These are phyloP conservation scores for Podaxis sp. DNA, from an alignment of 768 basidiomycete species.

Conservation along the genomic window DNA sequence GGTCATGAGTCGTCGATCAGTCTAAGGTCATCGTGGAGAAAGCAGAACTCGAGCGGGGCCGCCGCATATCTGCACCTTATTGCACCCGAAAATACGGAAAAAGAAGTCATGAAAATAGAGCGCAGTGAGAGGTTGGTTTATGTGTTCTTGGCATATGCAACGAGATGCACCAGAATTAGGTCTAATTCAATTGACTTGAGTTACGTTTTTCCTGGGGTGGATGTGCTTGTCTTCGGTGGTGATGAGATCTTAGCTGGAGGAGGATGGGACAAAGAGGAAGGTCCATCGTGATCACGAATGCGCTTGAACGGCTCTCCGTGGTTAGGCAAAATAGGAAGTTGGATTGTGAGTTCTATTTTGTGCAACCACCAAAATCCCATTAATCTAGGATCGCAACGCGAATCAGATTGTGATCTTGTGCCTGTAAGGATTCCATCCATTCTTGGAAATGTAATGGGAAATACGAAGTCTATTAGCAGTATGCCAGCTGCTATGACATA, in stretches of 20 bases:
- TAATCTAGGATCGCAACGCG: slow-evolving; percentile 8
- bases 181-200: slow-evolving; percentile 10
- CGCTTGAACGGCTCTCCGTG: slow-evolving; percentile 12
- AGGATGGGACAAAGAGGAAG: slow-evolving; percentile 2
- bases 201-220: slow-evolving; percentile 6
- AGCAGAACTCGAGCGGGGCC: slow-evolving; percentile 5
- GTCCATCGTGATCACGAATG: slow-evolving; percentile 6
- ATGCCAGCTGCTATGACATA: background rate
- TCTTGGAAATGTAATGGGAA: background rate
- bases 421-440: background rate
- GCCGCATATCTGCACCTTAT: slow-evolving; percentile 4
- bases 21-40: background rate
- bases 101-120: slow-evolving; percentile 10
- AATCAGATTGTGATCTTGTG: background rate
- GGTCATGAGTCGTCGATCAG: slow-evolving; percentile 13
- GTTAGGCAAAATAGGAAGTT: background rate
- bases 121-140: background rate
- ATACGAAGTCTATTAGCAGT: background rate
- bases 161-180: slow-evolving; percentile 4
- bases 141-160: slow-evolving; percentile 12
- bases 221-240: background rate
- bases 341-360: slow-evolving; percentile 9
- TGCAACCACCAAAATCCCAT: background rate
- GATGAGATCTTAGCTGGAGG: slow-evolving; percentile 9
- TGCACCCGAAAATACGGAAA: slow-evolving; percentile 13